Evolutionary conservation across 2,329 filamentous ascomycete genomes (phyloP).

Genomic region (Penicillium hordei): DNA sequence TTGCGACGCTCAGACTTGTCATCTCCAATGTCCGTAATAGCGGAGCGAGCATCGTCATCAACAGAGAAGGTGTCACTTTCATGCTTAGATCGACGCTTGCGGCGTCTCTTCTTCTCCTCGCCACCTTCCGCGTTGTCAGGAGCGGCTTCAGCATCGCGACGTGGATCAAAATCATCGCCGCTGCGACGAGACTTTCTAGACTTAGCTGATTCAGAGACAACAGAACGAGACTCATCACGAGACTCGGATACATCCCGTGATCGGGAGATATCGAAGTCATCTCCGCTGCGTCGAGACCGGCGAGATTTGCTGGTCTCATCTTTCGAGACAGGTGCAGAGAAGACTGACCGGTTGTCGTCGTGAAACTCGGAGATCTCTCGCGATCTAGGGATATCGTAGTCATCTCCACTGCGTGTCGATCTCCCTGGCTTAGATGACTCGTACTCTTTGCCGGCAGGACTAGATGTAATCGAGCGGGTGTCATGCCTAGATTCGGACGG

Average conservation of each 20-base stretch:
- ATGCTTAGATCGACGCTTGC: conserved; percentile 30
- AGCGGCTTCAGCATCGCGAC: conserved; percentile 14
- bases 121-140: conserved; percentile 13
- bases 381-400: neutral
- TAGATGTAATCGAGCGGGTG: neutral
- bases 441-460: neutral
- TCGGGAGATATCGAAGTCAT: neutral
- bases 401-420: neutral
- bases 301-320: conserved; percentile 1
- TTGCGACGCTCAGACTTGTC: conserved; percentile 26
- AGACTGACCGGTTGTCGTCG: neutral
- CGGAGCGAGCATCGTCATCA: conserved; percentile 23
- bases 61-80: conserved; percentile 21
- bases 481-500: neutral
- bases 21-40: conserved; percentile 19
- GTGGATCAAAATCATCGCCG: conserved; percentile 23
- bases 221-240: conserved; percentile 22
- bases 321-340: conserved; percentile 1
- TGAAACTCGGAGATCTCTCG: neutral
- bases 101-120: conserved; percentile 27
- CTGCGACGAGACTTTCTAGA: conserved; percentile 23
- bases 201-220: conserved; percentile 21
- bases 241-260: conserved; percentile 2
- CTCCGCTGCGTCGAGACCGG: conserved; percentile 4
- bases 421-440: neutral